Conservation (phyloP, 768 basidiomycete genomes). For the Termitomyces bulborhizus region DNA sequence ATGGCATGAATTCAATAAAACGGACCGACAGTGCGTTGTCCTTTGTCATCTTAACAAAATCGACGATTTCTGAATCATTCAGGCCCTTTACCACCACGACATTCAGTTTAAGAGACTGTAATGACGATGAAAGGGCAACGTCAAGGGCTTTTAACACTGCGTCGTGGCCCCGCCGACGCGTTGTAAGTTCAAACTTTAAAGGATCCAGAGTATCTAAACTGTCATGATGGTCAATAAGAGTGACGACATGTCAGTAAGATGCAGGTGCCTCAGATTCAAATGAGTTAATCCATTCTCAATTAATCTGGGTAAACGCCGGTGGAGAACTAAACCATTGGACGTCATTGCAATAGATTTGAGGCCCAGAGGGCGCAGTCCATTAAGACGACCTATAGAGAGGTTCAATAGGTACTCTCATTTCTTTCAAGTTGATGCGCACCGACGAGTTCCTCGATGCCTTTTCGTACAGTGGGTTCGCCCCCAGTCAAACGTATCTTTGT, state of each 20-base stretch:
- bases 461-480: slow-evolving; percentile 83
- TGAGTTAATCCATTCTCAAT: slow-evolving; percentile 73
- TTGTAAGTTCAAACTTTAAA: slow-evolving; percentile 84
- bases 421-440: slow-evolving; percentile 30
- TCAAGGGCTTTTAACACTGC: slow-evolving; percentile 67
- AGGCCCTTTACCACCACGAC: slow-evolving; percentile 77
- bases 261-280: slow-evolving; percentile 52
- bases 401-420: not conserved
- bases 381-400: slow-evolving; percentile 45
- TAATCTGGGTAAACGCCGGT: slow-evolving; percentile 63
- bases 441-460: slow-evolving; percentile 65
- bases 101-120: slow-evolving; percentile 73
- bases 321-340: slow-evolving; percentile 73
- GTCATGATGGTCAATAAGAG: slow-evolving; percentile 1
- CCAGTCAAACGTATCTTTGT: slow-evolving; percentile 86
- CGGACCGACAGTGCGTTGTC: slow-evolving; percentile 61
- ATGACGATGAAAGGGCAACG: slow-evolving; percentile 46
- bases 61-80: slow-evolving; percentile 74
- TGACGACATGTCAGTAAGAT: not conserved
- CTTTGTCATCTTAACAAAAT: slow-evolving; percentile 75
- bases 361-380: slow-evolving; percentile 52
- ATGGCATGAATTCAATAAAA: slow-evolving; percentile 95
- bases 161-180: slow-evolving; percentile 69
- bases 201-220: slow-evolving; percentile 84
- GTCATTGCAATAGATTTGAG: slow-evolving; percentile 81